Evolutionary conservation across 2,329 filamentous ascomycete genomes (phyloP).

Genomic region (Beauveria brongniartii): DNA sequence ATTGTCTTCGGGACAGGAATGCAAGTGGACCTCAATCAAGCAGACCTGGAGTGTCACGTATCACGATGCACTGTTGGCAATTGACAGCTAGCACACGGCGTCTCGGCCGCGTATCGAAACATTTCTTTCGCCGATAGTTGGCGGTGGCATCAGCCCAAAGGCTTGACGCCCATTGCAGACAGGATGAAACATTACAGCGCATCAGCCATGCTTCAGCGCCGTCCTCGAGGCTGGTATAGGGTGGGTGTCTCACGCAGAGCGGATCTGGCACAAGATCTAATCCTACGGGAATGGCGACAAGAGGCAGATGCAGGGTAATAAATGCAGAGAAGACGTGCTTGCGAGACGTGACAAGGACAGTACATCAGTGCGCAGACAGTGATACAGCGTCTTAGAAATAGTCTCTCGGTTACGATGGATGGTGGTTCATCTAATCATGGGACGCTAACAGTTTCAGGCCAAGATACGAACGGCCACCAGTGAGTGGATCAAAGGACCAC

Average conservation of each 20-base stretch:
- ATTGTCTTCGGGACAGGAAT: not conserved
- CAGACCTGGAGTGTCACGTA: too few species aligned
- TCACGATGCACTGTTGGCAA: too few species aligned
- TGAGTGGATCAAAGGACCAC: not conserved
- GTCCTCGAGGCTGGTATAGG: not conserved
- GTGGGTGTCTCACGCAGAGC: not conserved
- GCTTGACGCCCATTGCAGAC: not conserved
- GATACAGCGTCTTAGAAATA: too few species aligned
- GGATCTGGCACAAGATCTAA: constrained; percentile 1
- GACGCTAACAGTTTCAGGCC: constrained; percentile 1
- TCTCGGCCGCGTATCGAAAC: not conserved
- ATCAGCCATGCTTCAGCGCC: not conserved
- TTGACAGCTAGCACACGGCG: not conserved
- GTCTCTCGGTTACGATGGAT: too few species aligned
- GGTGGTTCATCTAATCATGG: not conserved
- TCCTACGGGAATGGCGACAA: not conserved
- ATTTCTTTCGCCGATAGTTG: not conserved
- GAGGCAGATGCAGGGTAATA: not conserved
- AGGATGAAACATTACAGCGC: constrained; percentile 1
- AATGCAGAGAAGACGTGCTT: not conserved
- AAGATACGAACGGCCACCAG: not conserved
- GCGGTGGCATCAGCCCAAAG: not conserved
- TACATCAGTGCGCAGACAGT: too few species aligned
- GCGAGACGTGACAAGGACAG: too few species aligned
- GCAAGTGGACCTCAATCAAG: not conserved